A percentile compares a stretch with the other conserved stretches of the same genome.
phyloP scores from a whole-genome alignment of 345 rosid genomes.

The Sonneratia alba region DNA sequence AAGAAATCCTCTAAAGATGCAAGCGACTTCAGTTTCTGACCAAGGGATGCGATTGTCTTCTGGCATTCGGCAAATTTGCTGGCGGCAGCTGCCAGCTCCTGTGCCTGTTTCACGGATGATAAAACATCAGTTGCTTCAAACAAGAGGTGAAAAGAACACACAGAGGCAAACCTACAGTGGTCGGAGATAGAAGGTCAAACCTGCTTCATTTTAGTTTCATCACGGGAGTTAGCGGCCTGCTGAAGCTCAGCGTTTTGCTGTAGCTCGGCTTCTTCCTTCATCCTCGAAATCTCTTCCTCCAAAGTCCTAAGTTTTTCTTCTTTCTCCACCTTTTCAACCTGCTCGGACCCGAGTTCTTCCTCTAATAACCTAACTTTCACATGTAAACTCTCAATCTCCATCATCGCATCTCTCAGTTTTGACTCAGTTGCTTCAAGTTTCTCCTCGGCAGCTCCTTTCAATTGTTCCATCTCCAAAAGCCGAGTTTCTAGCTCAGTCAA shows the following conservation, averaged over 20 bases:
- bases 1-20: constrained; percentile 53
- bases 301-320: constrained; percentile 22
- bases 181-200: constrained; percentile 17
- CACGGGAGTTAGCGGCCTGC: constrained; percentile 25
- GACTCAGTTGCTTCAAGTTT: constrained; percentile 36
- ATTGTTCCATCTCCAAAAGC: constrained; percentile 1
- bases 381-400: constrained; percentile 38
- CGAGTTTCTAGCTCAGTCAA: background rate
- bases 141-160: background rate
- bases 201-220: constrained; percentile 48
- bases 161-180: background rate
- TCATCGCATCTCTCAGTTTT: constrained; percentile 39
- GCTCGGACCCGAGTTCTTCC: constrained; percentile 16
- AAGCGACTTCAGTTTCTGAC: constrained; percentile 52
- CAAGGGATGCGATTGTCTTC: constrained; percentile 69
- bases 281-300: constrained; percentile 44
- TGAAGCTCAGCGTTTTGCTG: constrained; percentile 23
- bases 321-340: background rate
- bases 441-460: constrained; percentile 6
- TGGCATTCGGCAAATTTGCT: constrained; percentile 76
- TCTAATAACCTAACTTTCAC: constrained; percentile 38
- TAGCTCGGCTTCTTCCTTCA: constrained; percentile 38
- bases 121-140: background rate
- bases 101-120: constrained; percentile 33
- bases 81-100: constrained; percentile 62